Base-by-base conservation (phyloP, 305 asterid species). In the Nicotiana rustica region DNA sequence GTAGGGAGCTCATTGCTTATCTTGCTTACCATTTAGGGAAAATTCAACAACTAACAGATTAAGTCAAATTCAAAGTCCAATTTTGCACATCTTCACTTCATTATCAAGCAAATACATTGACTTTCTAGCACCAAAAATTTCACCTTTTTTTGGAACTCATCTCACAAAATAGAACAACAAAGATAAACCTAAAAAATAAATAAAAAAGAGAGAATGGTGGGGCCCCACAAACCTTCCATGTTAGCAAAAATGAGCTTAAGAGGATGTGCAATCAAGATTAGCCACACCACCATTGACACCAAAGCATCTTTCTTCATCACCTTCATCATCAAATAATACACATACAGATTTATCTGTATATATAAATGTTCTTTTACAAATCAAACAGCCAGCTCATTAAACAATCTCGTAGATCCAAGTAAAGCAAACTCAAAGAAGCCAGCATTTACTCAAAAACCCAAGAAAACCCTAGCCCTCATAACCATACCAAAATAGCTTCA, bases 201-300 rank as follows among this genome's bases (percentile, higher is more conserved):
- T 21, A 15, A 33, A 35, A 41, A 49, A 44, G 77, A 83, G 77
- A 83, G 67, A 8, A 13, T 31, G 25, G 68, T 75, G 47, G 47
- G 15, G 47, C 29, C 80, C 38, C 38, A 84, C 36, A 71, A 61
- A 93, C 98, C 98, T 91, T 95, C 98, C 94, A 92, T 88, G 87
- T 96, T 96, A 80, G 98, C 98, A 91, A 52, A 86, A 87, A 92
- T 89, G 84, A 87, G 88, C 80, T 81, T 86, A 81, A 91, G 80
- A 33, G 86, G 91, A 86, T 81, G 87, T 86, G 88, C 80, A 90
- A 87, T 85, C 90, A 91, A 84, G 88, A 94, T 90, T 88, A 96
- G 82, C 94, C 92, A 92, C 81, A 89, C 86, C 83, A 88, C 62
- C 85, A 90, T 33, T 12, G 88, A 73, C 81, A 83, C 82, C 87